Base-by-base conservation (phyloP, 1,284 basidiomycete species). In the Cryptococcus sp. region DNA sequence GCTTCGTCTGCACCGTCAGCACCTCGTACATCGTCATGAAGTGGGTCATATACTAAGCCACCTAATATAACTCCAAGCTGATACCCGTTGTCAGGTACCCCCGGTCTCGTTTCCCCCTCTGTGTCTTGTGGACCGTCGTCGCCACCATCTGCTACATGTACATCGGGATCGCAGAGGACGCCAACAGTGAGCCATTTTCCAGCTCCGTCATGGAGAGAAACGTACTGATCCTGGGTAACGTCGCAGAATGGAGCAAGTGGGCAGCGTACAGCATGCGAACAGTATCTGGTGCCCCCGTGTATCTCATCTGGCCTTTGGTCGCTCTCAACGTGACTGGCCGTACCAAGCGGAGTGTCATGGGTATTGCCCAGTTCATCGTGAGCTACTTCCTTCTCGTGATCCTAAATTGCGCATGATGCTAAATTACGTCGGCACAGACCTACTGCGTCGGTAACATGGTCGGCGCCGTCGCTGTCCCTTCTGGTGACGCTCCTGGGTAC, bases 281-380 rank as follows among this genome's bases (percentile, higher is more conserved):
- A 5, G 57, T 58, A 10, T 61, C 60, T 29, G 59, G 62, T 4
- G 52, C 61, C 47, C 37, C 63, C 10, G 64, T 65, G 3, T 71
- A 71, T 59, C 46, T 67, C 19, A 38, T 66, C 29, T 71, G 69
- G 71, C 61, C 71, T 0, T 61, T 73, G 37, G 59, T 73, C 50
- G 53, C 61, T 11, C 43, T 66, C 54, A 73, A 73, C 50, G 58
- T 62, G 23, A 67, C 65, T 16, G 68, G 68, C 1, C 60, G 68
- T 25, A 70, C 68, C 46, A 70, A 70, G 59, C 68, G 68, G 56
- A 47, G 63, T 1, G 65, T 64, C 54, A 59, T 65, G 48, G 54
- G 56, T 25, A 63, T 52, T n/a, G 52, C 47, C 0, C 55, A 23
- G 11, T 57, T 65, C 13, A 54, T 67, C 48, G 52, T 54, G n/a